These are phyloP conservation scores for Globomyces sp. DNA, from an alignment of 371 early-diverging fungal genomes.

Conservation along the genomic window DNA sequence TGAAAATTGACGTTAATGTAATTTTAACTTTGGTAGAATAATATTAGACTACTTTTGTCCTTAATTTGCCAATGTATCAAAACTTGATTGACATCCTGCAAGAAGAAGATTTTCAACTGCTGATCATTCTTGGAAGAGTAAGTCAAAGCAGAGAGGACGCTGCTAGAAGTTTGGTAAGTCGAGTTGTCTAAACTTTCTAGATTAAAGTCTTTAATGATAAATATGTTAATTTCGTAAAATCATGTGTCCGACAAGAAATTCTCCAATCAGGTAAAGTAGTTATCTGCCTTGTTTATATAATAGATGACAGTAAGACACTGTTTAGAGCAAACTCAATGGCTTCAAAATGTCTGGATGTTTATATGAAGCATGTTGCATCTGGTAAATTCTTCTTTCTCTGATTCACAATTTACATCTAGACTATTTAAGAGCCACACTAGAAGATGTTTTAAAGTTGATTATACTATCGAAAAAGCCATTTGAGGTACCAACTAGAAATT, in stretches of 20 bases:
- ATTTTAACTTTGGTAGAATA: background rate
- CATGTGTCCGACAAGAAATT: conserved; percentile 62
- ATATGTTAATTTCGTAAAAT: conserved; percentile 45
- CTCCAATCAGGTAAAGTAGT: conserved; percentile 38
- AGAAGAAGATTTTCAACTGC: conserved; percentile 11
- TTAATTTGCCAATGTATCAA: conserved; percentile 7
- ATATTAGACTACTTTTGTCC: conserved; percentile 11
- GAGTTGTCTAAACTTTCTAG: background rate
- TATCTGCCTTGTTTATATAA: background rate
- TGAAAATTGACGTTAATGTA: conserved; percentile 11
- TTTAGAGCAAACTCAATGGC: conserved; percentile 71
- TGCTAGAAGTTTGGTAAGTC: conserved; percentile 20
- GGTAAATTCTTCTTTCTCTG: conserved; percentile 36
- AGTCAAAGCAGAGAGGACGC: conserved; percentile 33
- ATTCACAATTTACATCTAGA: conserved; percentile 8
- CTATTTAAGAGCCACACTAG: conserved; percentile 11
- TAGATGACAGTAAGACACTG: conserved; percentile 55
- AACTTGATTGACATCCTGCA: background rate
- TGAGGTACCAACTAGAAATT: conserved; percentile 1
- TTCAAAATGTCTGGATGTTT: conserved; percentile 74
- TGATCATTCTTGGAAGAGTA: conserved; percentile 27
- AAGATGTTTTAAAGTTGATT: conserved; percentile 12
- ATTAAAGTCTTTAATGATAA: conserved; percentile 18
- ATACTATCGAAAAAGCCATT: conserved; percentile 4
- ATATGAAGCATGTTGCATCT: conserved; percentile 69